Evolutionary conservation across 1,139 yeast species (phyloP).

Genomic region (Blastobotrys petasosporus): DNA sequence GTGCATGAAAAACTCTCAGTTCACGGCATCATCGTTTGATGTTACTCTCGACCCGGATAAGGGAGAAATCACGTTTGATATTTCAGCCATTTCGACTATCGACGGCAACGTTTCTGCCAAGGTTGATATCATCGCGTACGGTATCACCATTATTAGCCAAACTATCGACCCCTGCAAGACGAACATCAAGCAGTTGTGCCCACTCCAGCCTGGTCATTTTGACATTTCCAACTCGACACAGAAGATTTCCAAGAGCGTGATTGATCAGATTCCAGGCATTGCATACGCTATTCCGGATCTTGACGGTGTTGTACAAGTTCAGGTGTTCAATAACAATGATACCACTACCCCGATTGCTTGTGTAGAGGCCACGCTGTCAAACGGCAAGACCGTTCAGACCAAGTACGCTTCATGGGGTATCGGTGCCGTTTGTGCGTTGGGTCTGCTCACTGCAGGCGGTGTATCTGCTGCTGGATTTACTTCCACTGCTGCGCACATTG

Average conservation of each 20-base stretch:
- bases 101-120: conserved; percentile 67
- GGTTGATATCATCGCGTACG: conserved; percentile 71
- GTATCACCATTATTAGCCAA: conserved; percentile 57
- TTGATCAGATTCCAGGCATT: conserved; percentile 61
- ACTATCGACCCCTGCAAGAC: conserved; percentile 60
- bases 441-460: conserved; percentile 80
- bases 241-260: conserved; percentile 34
- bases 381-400: conserved; percentile 93
- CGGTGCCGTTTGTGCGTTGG: conserved; percentile 85
- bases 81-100: conserved; percentile 76
- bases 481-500: conserved; percentile 93
- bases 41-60: conserved; percentile 66
- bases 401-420: conserved; percentile 95
- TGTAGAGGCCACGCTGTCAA: conserved; percentile 79
- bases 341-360: conserved; percentile 61
- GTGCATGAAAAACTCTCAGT: conserved; percentile 86
- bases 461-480: conserved; percentile 86
- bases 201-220: conserved; percentile 80
- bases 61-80: conserved; percentile 54
- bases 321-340: conserved; percentile 49
- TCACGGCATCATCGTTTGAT: conserved; percentile 81
- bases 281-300: conserved; percentile 91
- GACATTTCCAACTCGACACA: conserved; percentile 54
- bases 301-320: conserved; percentile 83
- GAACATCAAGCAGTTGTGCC: conserved; percentile 55